phyloP scores from a whole-genome alignment of 2,329 filamentous ascomycete species.

The Teratosphaeria zuluensis region DNA sequence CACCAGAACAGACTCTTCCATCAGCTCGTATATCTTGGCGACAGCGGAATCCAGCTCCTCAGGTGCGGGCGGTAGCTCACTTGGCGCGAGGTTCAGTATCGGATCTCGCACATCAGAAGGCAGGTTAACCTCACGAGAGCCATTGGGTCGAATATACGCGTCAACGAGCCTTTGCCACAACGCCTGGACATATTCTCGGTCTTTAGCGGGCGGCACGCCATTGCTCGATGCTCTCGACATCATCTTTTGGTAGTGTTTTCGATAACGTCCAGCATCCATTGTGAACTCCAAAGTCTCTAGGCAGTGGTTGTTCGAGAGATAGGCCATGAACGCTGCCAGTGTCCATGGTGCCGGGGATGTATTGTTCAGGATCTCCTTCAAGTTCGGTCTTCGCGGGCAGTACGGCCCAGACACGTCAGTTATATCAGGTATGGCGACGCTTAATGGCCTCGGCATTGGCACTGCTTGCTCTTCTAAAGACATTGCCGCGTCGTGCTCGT shows the following conservation, averaged over 20 bases:
- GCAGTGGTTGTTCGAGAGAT: conserved; percentile 93
- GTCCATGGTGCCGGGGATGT: conserved; percentile 81
- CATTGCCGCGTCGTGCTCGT: conserved; percentile 39
- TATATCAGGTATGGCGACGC: conserved; percentile 39
- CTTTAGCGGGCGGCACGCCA: conserved; percentile 41
- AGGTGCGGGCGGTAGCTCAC: conserved; percentile 59
- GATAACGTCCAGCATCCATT: conserved; percentile 82
- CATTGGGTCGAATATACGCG: conserved; percentile 79
- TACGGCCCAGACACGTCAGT: conserved; percentile 37
- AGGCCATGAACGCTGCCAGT: conserved; percentile 87
- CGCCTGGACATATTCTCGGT: conserved; percentile 61
- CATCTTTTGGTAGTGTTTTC: conserved; percentile 53
- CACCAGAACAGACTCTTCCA: conserved; percentile 92
- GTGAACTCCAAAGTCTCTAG: conserved; percentile 95
- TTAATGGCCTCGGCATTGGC: conserved; percentile 30
- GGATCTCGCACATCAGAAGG: conserved; percentile 75
- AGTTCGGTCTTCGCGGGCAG: conserved; percentile 55
- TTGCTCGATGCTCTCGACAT: conserved; percentile 40
- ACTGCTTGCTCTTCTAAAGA: conserved; percentile 33
- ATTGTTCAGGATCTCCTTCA: conserved; percentile 82
- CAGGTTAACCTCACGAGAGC: conserved; percentile 82
- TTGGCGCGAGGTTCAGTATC: conserved; percentile 54
- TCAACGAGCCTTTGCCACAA: conserved; percentile 83
- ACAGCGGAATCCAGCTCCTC: conserved; percentile 72
- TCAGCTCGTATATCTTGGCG: conserved; percentile 82